Evolutionary conservation across 306 rosid genomes (phyloP), one percentile per base, ranked within the genome.

Genomic region (Quercus dentata): DNA sequence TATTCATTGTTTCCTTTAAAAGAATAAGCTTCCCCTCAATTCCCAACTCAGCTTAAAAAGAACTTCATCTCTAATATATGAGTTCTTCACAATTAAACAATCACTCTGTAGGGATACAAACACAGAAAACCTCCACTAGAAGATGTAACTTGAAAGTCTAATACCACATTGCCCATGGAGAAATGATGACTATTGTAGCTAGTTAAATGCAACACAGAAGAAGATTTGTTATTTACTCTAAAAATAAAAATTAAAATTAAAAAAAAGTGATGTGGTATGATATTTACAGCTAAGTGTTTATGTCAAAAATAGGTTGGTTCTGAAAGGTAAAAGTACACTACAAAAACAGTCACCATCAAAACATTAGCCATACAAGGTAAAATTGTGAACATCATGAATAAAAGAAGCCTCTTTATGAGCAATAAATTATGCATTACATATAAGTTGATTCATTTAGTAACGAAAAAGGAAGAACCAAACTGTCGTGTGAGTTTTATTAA

Each of bases 401-500:
- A 81, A 85, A 19, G 80, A 80, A 49, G 69, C 77, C 59, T 46
- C 55, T 78, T 70, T 72, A 84, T 71, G 83, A 74, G 25, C 11
- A 77, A 69, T 44, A 74, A 76, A 71, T 79, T 61, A 78, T 69
- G 69, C 68, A 85, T 76, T 71, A 68, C 62, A 81, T 18, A 15
- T 73, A 85, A 84, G 69, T 74, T 71, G 85, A 77, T 74, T 79
- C 76, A 79, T 74, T 79, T 61, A 74, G 85, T 59, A 55, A 76
- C 54, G 75, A 65, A 82, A 78, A 78, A 38, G 80, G 79, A 80
- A 75, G 70, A 49, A 75, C 83, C 79, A 88, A 87, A 87, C 87
- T 86, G 76, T 75, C 27, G 79, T 84, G 90, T 89, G 88, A 76
- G 81, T 81, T 90, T 91, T 90, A 90, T 93, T 93, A 76, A 84